Evolutionary conservation across 2,329 filamentous ascomycete genomes (phyloP).

Genomic region (Fusarium burgessii): DNA sequence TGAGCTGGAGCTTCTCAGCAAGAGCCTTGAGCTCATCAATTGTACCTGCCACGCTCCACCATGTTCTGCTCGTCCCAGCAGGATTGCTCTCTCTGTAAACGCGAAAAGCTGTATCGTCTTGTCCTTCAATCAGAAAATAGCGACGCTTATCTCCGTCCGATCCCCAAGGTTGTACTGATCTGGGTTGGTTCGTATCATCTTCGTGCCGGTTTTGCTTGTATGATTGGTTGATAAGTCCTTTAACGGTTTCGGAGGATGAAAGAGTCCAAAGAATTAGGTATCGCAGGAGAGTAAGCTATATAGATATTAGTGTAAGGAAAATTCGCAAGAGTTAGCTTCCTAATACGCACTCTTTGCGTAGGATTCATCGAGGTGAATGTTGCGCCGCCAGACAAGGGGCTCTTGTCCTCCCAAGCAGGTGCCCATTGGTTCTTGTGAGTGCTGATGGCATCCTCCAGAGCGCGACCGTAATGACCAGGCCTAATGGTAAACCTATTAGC

Average conservation of each 20-base stretch:
- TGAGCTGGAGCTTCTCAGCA: slow-evolving; percentile 78
- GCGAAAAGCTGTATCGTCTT: slow-evolving; percentile 93
- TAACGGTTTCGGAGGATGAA: slow-evolving; percentile 86
- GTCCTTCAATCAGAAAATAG: slow-evolving; percentile 93
- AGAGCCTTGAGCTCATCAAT: slow-evolving; percentile 87
- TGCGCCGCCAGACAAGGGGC: slow-evolving; percentile 82
- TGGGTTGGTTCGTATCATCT: slow-evolving; percentile 82
- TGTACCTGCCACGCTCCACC: slow-evolving; percentile 91
- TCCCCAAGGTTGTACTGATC: slow-evolving; percentile 92
- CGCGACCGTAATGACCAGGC: slow-evolving; percentile 90
- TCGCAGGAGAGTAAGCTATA: slow-evolving; percentile 83
- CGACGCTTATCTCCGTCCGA: slow-evolving; percentile 89
- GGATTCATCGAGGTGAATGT: slow-evolving; percentile 87
- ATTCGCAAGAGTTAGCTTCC: background rate
- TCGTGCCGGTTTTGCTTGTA: slow-evolving; percentile 91
- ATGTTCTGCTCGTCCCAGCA: slow-evolving; percentile 78
- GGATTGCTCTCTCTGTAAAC: slow-evolving; percentile 95
- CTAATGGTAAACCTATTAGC: slow-evolving; percentile 61
- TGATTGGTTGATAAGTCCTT: slow-evolving; percentile 82
- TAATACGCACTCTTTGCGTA: slow-evolving; percentile 76
- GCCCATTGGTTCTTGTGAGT: slow-evolving; percentile 92
- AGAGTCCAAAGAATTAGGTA: slow-evolving; percentile 90
- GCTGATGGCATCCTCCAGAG: slow-evolving; percentile 91
- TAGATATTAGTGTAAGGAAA: slow-evolving; percentile 11
- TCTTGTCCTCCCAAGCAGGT: slow-evolving; percentile 82